Conservation (phyloP, 1,284 basidiomycete species). For the Termitomyces sp. region DNA sequence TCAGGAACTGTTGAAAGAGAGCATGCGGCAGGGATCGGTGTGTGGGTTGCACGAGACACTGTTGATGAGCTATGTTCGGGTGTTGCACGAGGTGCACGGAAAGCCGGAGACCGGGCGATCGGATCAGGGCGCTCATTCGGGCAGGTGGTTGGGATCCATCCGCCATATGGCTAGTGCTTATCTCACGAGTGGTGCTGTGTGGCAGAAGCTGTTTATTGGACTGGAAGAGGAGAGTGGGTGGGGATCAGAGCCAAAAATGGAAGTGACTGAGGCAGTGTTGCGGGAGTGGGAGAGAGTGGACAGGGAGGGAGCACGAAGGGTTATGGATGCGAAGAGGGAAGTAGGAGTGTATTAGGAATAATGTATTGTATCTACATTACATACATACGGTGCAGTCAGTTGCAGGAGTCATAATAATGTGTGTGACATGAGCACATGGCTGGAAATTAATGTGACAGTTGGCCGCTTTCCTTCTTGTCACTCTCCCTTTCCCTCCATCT, state of each 20-base stretch:
- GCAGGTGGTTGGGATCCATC: conserved; percentile 31
- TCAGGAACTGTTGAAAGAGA: conserved; percentile 45
- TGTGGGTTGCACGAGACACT: conserved; percentile 43
- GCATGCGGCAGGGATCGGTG: conserved; percentile 39
- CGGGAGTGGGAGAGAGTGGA: conserved; percentile 40
- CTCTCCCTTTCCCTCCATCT: conserved; percentile 13
- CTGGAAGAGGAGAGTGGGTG: conserved; percentile 20
- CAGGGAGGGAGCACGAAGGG: conserved; percentile 19
- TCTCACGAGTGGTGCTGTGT: conserved; percentile 40
- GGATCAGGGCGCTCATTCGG: conserved; percentile 24
- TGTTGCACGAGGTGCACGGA: conserved; percentile 25
- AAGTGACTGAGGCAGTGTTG: conserved; percentile 33
- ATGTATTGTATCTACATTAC: too few species aligned
- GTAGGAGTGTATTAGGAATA: too few species aligned
- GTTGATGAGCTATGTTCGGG: conserved; percentile 40
- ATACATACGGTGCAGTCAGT: too few species aligned
- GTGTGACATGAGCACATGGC: too few species aligned
- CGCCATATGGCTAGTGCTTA: conserved; percentile 38
- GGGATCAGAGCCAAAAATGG: conserved; percentile 18
- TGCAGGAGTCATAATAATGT: too few species aligned
- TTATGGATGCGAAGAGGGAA: too few species aligned
- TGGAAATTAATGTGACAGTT: conserved; percentile 20
- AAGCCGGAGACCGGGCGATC: conserved; percentile 23
- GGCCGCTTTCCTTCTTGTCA: conserved; percentile 19
- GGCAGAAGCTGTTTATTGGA: too few species aligned